Conservation (phyloP, 441 rosid genomes). For the Croton setiger region DNA sequence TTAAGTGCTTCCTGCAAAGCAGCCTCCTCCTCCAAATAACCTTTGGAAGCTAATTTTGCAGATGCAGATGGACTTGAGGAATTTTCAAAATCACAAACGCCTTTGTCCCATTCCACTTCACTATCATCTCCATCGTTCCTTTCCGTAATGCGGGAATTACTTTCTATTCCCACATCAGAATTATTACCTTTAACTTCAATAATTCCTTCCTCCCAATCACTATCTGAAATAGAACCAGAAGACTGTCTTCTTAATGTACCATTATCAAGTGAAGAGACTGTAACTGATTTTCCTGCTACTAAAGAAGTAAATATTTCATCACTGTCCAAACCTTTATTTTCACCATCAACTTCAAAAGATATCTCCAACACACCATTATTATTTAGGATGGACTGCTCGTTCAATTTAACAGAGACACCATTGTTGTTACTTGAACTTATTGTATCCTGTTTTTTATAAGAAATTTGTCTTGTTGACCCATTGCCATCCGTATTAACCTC, state of each 20-base stretch:
- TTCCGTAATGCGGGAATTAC: conserved; percentile 31
- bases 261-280: conserved; percentile 38
- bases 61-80: conserved; percentile 28
- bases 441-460: conserved; percentile 33
- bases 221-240: conserved; percentile 52
- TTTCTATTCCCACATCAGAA: conserved; percentile 30
- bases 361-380: conserved; percentile 50
- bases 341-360: conserved; percentile 66
- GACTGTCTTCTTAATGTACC: conserved; percentile 30
- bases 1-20: conserved; percentile 82
- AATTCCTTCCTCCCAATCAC: conserved; percentile 68
- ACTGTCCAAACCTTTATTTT: conserved; percentile 36
- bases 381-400: conserved; percentile 27
- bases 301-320: conserved; percentile 74
- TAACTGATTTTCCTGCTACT: conserved; percentile 55
- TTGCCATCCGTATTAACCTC: conserved; percentile 25
- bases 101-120: conserved; percentile 78
- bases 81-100: conserved; percentile 26
- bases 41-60: conserved; percentile 46
- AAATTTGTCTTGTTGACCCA: conserved; percentile 27
- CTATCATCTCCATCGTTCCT: conserved; percentile 42
- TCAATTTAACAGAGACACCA: conserved; percentile 33
- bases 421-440: conserved; percentile 31
- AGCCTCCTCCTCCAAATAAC: conserved; percentile 74
- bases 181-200: conserved; percentile 29